Percentiles rank a stretch among this genome's conserved stretches.
Evolutionary conservation across 768 basidiomycete genomes (phyloP).

Genomic region (Hortiboletus flavorubellus): DNA sequence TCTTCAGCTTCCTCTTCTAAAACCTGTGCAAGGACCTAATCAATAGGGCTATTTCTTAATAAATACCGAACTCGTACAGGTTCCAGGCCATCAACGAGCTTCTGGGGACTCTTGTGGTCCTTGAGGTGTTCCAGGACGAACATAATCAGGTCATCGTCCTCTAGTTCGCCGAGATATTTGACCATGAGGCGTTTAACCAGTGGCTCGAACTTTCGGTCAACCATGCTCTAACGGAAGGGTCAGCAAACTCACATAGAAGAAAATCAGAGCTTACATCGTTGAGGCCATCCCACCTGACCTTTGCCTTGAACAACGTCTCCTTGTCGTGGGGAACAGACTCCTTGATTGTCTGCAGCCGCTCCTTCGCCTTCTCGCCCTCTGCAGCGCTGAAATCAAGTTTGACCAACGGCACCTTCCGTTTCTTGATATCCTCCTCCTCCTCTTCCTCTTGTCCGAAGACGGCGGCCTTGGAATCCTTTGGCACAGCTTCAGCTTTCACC

Average conservation of each 20-base stretch:
- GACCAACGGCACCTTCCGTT: slow-evolving; percentile 82
- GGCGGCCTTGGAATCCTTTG: slow-evolving; percentile 49
- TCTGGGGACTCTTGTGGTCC: slow-evolving; percentile 82
- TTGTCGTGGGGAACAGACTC: slow-evolving; percentile 72
- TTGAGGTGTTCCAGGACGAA: slow-evolving; percentile 91
- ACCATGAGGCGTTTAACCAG: slow-evolving; percentile 79
- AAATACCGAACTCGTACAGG: slow-evolving; percentile 59
- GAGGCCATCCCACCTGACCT: slow-evolving; percentile 90
- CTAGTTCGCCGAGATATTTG: slow-evolving; percentile 86
- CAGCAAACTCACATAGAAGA: slow-evolving; percentile 9
- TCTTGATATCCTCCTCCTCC: slow-evolving; percentile 75
- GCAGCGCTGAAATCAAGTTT: slow-evolving; percentile 87
- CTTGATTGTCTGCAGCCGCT: slow-evolving; percentile 75
- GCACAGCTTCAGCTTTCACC: slow-evolving; percentile 43
- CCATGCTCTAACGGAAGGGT: slow-evolving; percentile 54
- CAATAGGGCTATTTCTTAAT: not conserved
- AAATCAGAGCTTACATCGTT: slow-evolving; percentile 60
- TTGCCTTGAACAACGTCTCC: slow-evolving; percentile 75
- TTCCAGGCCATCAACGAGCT: slow-evolving; percentile 86
- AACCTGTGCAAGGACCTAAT: slow-evolving; percentile 48
- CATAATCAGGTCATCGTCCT: slow-evolving; percentile 92
- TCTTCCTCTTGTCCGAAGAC: slow-evolving; percentile 84
- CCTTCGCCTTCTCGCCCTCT: slow-evolving; percentile 77
- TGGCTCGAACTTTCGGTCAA: slow-evolving; percentile 84
- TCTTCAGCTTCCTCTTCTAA: slow-evolving; percentile 89